Evolutionary conservation across 345 rosid genomes (phyloP).

Genomic region (Mercurialis annua): DNA sequence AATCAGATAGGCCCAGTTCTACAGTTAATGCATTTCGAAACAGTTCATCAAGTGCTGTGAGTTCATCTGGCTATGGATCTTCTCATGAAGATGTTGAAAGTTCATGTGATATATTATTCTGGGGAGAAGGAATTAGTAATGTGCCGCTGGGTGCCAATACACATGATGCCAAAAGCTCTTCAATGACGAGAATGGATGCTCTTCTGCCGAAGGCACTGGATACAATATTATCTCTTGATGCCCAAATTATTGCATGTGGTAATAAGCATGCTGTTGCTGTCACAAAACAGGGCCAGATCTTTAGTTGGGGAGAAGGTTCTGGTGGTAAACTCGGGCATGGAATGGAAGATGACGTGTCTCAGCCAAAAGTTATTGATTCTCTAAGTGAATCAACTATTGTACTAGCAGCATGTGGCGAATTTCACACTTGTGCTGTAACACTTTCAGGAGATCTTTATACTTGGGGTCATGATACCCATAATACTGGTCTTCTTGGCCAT

Average conservation of each 20-base stretch:
- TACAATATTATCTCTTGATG: slow-evolving; percentile 63
- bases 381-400: slow-evolving; percentile 57
- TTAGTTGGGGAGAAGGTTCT: slow-evolving; percentile 82
- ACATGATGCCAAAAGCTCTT: slow-evolving; percentile 30
- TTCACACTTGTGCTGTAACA: slow-evolving; percentile 78
- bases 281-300: slow-evolving; percentile 74
- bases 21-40: slow-evolving; percentile 51
- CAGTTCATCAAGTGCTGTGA: slow-evolving; percentile 82
- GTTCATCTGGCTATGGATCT: slow-evolving; percentile 85
- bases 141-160: slow-evolving; percentile 53
- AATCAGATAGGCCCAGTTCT: slow-evolving; percentile 50
- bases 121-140: slow-evolving; percentile 78
- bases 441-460: slow-evolving; percentile 74
- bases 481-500: slow-evolving; percentile 69
- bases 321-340: slow-evolving; percentile 96
- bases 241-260: slow-evolving; percentile 72
- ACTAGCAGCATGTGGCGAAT: slow-evolving; percentile 77
- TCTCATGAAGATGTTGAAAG: slow-evolving; percentile 69
- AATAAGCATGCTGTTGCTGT: slow-evolving; percentile 67
- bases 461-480: slow-evolving; percentile 81
- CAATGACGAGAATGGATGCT: slow-evolving; percentile 42
- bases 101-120: slow-evolving; percentile 70
- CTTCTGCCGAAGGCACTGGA: slow-evolving; percentile 72
- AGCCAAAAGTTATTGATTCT: slow-evolving; percentile 61
- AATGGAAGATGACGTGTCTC: slow-evolving; percentile 45